Evolutionary conservation across 1,139 yeast genomes (phyloP).

Genomic region (Suhomyces maxii): DNA sequence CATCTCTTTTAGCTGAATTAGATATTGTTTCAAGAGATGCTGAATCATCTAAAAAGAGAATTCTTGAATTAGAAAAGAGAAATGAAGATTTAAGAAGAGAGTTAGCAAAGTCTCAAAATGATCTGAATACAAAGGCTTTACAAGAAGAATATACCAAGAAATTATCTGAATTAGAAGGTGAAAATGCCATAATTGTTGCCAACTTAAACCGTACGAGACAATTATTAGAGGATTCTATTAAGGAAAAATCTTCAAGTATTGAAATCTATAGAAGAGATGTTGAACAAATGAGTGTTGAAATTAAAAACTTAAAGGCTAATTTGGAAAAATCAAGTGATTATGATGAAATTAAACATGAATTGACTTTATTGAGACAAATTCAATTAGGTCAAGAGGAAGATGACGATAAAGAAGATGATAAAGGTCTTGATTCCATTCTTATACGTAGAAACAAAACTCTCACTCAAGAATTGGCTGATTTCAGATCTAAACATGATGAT

Average conservation of each 20-base stretch:
- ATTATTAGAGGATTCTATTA: conserved; percentile 28
- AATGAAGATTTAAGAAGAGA: conserved; percentile 74
- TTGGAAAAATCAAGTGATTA: conserved; percentile 58
- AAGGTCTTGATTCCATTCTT: conserved; percentile 47
- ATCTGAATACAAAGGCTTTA: conserved; percentile 33
- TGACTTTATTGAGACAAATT: conserved; percentile 68
- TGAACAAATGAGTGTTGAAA: conserved; percentile 49
- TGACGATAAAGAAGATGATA: conserved; percentile 15
- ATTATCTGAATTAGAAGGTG: conserved; percentile 61
- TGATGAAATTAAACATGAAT: conserved; percentile 74
- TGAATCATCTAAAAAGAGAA: conserved; percentile 68
- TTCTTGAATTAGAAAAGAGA: conserved; percentile 71
- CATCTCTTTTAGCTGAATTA: conserved; percentile 49
- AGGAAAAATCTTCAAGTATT: conserved; percentile 33
- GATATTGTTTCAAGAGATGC: conserved; percentile 73
- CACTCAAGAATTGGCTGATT: conserved; percentile 58
- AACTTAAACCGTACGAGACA: conserved; percentile 55
- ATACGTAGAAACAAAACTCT: conserved; percentile 61
- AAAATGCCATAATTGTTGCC: conserved; percentile 64
- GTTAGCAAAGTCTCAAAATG: conserved; percentile 53
- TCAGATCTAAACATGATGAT: conserved; percentile 53
- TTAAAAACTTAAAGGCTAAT: conserved; percentile 48
- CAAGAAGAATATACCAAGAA: conserved; percentile 41
- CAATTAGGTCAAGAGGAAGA: conserved; percentile 58
- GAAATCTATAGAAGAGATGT: conserved; percentile 49